Evolutionary conservation across 2,329 filamentous ascomycete genomes (phyloP).

Genomic region (Ophiostoma himal-ulmi): DNA sequence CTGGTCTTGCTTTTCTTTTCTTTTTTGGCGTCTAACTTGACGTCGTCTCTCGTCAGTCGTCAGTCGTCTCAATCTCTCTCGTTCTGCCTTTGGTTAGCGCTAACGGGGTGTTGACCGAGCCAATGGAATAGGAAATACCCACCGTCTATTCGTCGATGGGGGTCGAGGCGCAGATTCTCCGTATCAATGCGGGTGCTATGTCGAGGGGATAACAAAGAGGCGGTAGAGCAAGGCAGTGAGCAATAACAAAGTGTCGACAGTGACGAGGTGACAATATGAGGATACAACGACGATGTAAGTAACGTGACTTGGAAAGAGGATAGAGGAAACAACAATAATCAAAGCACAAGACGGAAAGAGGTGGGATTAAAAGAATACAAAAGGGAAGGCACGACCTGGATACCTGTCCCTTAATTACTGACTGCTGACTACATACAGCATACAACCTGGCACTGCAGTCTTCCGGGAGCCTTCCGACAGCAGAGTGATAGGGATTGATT

Average conservation of each 20-base stretch:
- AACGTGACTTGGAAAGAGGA: no score
- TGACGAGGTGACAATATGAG: neutral
- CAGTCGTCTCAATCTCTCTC: neutral
- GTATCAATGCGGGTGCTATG: neutral
- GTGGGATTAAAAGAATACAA: no score
- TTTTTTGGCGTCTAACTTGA: neutral
- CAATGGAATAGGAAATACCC: slow-evolving; percentile 7
- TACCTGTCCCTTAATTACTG: no score
- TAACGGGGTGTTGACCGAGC: neutral
- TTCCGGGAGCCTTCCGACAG: neutral
- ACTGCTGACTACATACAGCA: neutral
- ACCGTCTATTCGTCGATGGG: neutral
- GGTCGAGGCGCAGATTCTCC: neutral
- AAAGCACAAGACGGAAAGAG: no score
- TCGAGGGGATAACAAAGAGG: neutral
- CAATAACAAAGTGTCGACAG: neutral
- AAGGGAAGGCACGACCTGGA: no score
- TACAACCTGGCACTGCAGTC: neutral
- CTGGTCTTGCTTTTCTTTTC: neutral
- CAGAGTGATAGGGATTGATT: neutral
- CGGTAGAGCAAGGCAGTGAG: neutral
- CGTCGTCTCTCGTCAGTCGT: neutral
- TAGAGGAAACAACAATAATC: no score
- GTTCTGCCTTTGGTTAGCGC: neutral
- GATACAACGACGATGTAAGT: no score